Evolutionary conservation across 257 asterid genomes (phyloP), one percentile per base, ranked within the genome.

Genomic region (Fraxinus excelsior): DNA sequence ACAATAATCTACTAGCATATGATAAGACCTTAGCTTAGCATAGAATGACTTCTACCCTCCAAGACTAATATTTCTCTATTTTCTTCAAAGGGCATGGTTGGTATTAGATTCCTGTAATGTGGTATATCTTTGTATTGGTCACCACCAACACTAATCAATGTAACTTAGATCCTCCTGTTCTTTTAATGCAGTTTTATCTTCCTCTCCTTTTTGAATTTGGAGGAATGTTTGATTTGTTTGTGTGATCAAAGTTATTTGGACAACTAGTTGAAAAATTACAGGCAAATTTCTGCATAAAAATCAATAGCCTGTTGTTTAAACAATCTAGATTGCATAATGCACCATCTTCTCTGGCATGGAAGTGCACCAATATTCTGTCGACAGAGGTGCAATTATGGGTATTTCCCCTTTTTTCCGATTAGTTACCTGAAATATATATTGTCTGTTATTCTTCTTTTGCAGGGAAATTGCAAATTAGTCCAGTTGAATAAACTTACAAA

Each of bases 381-480:
- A 60, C 67, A 25, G 67, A 60, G 32, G 67, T 10, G 67, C 67
- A 21, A 10, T 25, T 23, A 62, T 62, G 35, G 26, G 16, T 7
- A 21, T 58, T 58, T 58, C 16, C 67, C 13, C 9, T 60, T 23
- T 62, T 26, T 26, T 26, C 28, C 19, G 0, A 2, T 21, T n/a
- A 21, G 66, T 21, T 7, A 21, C 1, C 29, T 21, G 31, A 21
- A 46, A 13, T 13, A 44, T 56, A 58, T 58, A 7, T 58, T 56
- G 65, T 21, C 56, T 26, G 8, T 26, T 26, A 25, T 78, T 51
- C 69, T 35, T 28, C 46, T 85, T 84, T 78, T 82, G 86, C 77
- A 88, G 91, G 88, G 79, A 76, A 64, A 69, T 64, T 64, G 25
- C 67, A 53, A 23, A 80, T 70, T 62, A 29, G 84, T 73, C 76